Base-by-base conservation (phyloP, 1,139 yeast species). In the Hansenula sp. region DNA sequence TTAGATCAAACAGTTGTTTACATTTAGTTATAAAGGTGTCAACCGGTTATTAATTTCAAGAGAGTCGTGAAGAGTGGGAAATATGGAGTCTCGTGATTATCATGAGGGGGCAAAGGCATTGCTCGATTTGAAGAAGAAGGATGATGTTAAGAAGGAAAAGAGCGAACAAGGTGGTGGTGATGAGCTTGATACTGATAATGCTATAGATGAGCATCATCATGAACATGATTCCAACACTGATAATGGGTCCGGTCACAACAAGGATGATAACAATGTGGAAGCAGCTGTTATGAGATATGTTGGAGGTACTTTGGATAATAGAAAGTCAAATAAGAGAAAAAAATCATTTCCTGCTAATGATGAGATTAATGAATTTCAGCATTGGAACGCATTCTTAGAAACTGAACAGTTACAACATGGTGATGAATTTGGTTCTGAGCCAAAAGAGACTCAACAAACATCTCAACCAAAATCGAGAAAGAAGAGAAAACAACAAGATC, bases 261-360 rank as follows among this genome's bases (percentile, higher is more conserved):
- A 52, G 16, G 46, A 41, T 14, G 51, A 44, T 14, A 51, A 52
- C 30, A 51, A 79, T 4, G 84, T 78, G 7, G 84, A 77, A 51
- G 89, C 84, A n/a, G 90, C 88, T 0, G 87, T 82, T 28, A 70
- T 82, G 77, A 72, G 77, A 43, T 75, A 76, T 50, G 90, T 82
- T 10, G 85, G 84, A 14, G 81, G 79, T 6, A 72, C 79, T 2
- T 61, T 78, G 37, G 75, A 71, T 26, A 56, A 60, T 39, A 54
- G 53, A 35, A 49, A 48, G 33, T 47, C 44, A 19, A 41, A 30
- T 37, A 57, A 57, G 43, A 47, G 55, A 36, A 51, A 50, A 47
- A 51, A 53, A 40, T 45, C 60, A 2, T 44, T 51, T 34, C 47
- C 34, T 17, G 22, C 44, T 31, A 47, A 50, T 36, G 57, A 54